Evolutionary conservation across 345 rosid genomes (phyloP).

Genomic region (Melaleuca alternifolia): DNA sequence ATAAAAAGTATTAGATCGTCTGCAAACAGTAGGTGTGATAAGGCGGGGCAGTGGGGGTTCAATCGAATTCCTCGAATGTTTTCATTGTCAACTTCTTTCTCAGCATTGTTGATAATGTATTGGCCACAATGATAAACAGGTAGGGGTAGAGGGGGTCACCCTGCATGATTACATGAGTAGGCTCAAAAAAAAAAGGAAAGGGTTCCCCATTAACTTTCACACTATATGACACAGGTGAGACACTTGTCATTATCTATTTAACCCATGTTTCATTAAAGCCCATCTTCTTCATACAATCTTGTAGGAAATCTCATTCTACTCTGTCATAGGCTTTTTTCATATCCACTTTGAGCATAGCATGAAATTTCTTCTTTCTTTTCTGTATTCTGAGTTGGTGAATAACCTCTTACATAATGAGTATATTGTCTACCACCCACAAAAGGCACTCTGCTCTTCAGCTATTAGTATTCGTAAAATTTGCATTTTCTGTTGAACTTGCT

Average conservation of each 20-base stretch:
- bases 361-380: not conserved
- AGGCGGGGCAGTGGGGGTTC: accelerated
- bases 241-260: not conserved
- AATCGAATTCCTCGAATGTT: not conserved
- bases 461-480: too few relatives aligned
- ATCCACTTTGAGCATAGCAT: not conserved
- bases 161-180: not conserved
- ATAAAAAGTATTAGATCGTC: not conserved
- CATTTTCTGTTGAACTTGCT: too few relatives aligned
- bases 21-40: not conserved
- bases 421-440: too few relatives aligned
- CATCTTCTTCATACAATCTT: not conserved
- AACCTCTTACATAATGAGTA: too few relatives aligned
- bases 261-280: too few relatives aligned
- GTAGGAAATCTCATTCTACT: not conserved
- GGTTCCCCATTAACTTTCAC: not conserved
- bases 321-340: not conserved
- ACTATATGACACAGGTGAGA: accelerated
- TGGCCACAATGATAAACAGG: not conserved
- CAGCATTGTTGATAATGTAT: not conserved
- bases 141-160: not conserved
- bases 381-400: too few relatives aligned
- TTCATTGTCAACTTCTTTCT: not conserved
- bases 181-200: too few relatives aligned
- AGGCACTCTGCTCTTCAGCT: too few relatives aligned